These are phyloP conservation scores for Metschnikowia cerradonensis DNA, from an alignment of 805 yeast species.

Conservation along the genomic window DNA sequence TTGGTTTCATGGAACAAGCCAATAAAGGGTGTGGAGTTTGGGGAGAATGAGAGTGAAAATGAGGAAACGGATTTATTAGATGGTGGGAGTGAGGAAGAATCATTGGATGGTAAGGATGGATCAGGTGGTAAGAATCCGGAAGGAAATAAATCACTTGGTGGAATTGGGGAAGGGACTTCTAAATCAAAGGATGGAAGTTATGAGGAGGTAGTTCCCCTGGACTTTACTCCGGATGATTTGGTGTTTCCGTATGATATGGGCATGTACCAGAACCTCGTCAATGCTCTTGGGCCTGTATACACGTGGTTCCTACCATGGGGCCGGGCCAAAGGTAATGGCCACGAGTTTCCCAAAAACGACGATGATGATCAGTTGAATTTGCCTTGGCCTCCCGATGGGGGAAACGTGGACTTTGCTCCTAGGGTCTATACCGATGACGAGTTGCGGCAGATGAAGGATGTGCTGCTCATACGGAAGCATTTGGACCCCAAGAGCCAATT, in stretches of 20 bases:
- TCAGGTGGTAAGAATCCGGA: too few relatives aligned
- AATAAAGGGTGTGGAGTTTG: neutral
- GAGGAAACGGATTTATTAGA: too few relatives aligned
- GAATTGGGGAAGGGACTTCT: too few relatives aligned
- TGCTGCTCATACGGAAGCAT: slow-evolving; percentile 26
- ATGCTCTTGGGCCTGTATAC: slow-evolving; percentile 59
- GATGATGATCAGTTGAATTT: slow-evolving; percentile 61
- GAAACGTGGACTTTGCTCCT: slow-evolving; percentile 33
- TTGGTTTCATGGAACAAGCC: slow-evolving; percentile 44
- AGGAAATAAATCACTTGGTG: too few relatives aligned
- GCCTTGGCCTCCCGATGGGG: slow-evolving; percentile 96
- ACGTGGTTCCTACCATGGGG: slow-evolving; percentile 74
- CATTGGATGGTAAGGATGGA: too few relatives aligned
- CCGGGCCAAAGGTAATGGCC: slow-evolving; percentile 57
- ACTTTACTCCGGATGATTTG: slow-evolving; percentile 56
- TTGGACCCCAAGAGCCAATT: slow-evolving; percentile 36
- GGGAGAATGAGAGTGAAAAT: too few relatives aligned
- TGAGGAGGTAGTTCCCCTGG: slow-evolving; percentile 24
- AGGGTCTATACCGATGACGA: slow-evolving; percentile 14
- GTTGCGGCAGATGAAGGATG: slow-evolving; percentile 14
- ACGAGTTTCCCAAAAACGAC: slow-evolving; percentile 47
- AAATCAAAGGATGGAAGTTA: too few relatives aligned
- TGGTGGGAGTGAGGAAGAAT: too few relatives aligned
- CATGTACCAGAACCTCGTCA: slow-evolving; percentile 46
- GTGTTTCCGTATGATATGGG: slow-evolving; percentile 85